Percentiles rank a stretch among this genome's conserved stretches.
phyloP scores from a whole-genome alignment of 2,329 filamentous ascomycete genomes.

The Sordariomycetes sp. region DNA sequence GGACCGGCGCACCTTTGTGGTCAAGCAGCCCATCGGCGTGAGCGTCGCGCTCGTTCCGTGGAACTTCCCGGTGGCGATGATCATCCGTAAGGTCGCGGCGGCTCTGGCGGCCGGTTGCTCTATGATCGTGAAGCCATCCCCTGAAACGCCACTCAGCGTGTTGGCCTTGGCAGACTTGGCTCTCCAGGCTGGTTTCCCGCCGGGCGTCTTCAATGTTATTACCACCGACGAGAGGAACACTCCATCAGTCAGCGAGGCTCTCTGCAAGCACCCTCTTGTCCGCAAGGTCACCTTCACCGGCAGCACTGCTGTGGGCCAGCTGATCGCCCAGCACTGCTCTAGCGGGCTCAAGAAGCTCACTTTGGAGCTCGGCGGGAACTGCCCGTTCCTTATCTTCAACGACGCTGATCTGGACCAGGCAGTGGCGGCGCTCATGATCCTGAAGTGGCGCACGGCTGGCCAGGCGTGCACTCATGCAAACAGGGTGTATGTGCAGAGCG shows the following conservation, averaged over 20 bases:
- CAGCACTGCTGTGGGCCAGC: conserved; percentile 49
- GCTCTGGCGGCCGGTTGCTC: conserved; percentile 65
- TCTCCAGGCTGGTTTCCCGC: conserved; percentile 53
- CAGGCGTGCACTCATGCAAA: conserved; percentile 94
- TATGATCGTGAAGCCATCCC: conserved; percentile 64
- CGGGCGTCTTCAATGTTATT: conserved; percentile 42
- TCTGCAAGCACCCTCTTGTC: conserved; percentile 15
- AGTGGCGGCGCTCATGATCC: conserved; percentile 72
- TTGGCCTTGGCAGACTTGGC: conserved; percentile 55
- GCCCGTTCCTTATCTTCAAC: conserved; percentile 53
- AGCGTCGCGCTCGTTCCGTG: conserved; percentile 25
- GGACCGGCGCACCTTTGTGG: conserved; percentile 54
- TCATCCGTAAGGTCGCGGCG: conserved; percentile 33
- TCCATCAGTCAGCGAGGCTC: conserved; percentile 6
- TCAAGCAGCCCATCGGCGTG: conserved; percentile 36
- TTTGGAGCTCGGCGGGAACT: conserved; percentile 63
- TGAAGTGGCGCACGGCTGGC: conserved; percentile 65
- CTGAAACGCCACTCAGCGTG: conserved; percentile 30
- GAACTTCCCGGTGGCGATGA: conserved; percentile 51
- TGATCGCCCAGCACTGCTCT: conserved; percentile 49
- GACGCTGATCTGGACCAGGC: conserved; percentile 66
- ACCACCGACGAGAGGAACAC: background rate
- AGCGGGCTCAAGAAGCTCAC: conserved; percentile 55
- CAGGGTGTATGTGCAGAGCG: conserved; percentile 68
- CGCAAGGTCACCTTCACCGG: conserved; percentile 61